These are phyloP conservation scores for Monilinia vaccinii-corymbosi DNA, from an alignment of 2,329 filamentous ascomycete genomes.

Conservation along the genomic window DNA sequence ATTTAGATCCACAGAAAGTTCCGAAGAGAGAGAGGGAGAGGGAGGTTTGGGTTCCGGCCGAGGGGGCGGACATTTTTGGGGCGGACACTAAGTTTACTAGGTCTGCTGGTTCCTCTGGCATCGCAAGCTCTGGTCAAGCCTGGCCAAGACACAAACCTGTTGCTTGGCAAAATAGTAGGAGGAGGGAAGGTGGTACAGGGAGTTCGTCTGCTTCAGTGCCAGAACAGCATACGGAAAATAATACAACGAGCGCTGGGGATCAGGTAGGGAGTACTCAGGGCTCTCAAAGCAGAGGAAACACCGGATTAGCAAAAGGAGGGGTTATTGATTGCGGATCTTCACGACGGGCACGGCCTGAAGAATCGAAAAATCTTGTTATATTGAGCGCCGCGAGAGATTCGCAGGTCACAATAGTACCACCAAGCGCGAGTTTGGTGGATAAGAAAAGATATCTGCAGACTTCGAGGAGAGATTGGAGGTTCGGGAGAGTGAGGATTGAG, in stretches of 20 bases:
- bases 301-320: not conserved
- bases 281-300: no score
- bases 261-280: not conserved
- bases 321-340: conserved; percentile 31
- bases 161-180: not conserved
- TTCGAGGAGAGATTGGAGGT: conserved; percentile 65
- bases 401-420: conserved; percentile 11
- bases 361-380: not conserved
- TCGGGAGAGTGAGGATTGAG: conserved; percentile 68
- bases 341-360: not conserved
- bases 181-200: not conserved
- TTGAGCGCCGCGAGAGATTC: conserved; percentile 15
- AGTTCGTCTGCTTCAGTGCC: not conserved
- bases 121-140: not conserved
- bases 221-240: conserved; percentile 13
- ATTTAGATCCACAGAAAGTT: not conserved
- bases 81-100: not conserved
- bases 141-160: conserved; percentile 22
- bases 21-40: conserved; percentile 8
- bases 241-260: not conserved
- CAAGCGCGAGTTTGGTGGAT: conserved; percentile 30
- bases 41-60: conserved; percentile 42
- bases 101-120: not conserved
- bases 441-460: conserved; percentile 28
- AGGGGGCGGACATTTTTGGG: conserved; percentile 37